phyloP scores from a whole-genome alignment of 306 rosid species.

The Prinsepia uniflora region DNA sequence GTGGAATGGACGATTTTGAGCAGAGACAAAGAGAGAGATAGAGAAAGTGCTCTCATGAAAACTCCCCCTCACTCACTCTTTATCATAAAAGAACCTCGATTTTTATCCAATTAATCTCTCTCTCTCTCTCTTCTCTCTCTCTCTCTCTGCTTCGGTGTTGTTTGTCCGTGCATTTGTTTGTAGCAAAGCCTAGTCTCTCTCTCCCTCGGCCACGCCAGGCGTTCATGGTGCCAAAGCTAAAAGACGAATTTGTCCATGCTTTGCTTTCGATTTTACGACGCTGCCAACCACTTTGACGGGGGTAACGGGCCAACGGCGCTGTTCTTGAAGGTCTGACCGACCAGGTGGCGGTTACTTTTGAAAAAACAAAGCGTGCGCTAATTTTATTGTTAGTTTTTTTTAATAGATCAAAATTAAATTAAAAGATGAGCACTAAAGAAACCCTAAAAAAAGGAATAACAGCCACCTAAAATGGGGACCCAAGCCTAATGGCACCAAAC shows the following conservation, averaged over 20 bases:
- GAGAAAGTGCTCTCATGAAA: conserved; percentile 2
- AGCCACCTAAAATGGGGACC: no score
- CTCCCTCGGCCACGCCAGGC: conserved; percentile 13
- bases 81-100: conserved; percentile 13
- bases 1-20: conserved; percentile 15
- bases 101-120: not conserved
- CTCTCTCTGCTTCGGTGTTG: conserved; percentile 44
- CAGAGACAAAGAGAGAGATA: conserved; percentile 16
- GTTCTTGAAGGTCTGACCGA: not conserved
- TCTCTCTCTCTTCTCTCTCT: not conserved
- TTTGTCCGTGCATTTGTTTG: conserved; percentile 27
- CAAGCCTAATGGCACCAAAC: no score
- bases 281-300: not conserved
- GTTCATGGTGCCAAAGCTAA: conserved; percentile 3
- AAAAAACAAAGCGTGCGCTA: not conserved
- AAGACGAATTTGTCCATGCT: conserved; percentile 32
- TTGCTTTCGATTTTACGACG: not conserved
- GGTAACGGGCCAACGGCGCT: not conserved
- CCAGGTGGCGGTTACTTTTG: conserved; percentile 1
- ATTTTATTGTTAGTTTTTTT: not conserved
- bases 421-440: no score
- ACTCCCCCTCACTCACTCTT: conserved; percentile 6
- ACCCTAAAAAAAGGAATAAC: no score
- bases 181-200: not conserved
- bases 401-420: no score